Conservation (phyloP, 2,329 filamentous ascomycete species). For the Knoxdaviesia proteae region DNA sequence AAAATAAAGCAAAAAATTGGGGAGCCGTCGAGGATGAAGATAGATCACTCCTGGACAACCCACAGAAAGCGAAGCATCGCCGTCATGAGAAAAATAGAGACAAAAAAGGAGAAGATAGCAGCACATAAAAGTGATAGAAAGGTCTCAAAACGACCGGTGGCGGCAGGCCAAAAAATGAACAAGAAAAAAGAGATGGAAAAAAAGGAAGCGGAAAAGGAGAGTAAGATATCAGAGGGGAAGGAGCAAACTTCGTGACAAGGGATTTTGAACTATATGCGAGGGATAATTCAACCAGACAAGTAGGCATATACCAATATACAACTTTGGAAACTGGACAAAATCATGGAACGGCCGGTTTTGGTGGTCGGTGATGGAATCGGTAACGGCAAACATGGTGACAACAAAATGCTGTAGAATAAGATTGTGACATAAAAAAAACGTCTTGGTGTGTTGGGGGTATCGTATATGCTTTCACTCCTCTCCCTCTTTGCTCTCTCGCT, state of each 20-base stretch:
- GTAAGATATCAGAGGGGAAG: constrained; percentile 2
- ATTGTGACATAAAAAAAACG: neutral
- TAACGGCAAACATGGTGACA: constrained; percentile 3
- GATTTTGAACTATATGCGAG: neutral
- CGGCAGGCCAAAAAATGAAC: neutral
- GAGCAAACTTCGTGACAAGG: constrained; percentile 1
- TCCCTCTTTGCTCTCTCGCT: too few species aligned
- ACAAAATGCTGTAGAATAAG: constrained; percentile 1
- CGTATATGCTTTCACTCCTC: too few species aligned
- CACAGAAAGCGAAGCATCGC: constrained; percentile 6
- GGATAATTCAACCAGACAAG: constrained; percentile 2
- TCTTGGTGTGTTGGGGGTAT: too few species aligned
- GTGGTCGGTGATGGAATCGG: constrained; percentile 3
- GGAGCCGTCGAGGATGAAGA: constrained; percentile 7
- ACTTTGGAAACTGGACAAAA: too few species aligned
- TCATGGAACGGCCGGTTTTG: neutral
- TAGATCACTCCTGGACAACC: constrained; percentile 10
- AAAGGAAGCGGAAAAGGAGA: neutral
- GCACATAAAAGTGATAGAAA: constrained; percentile 1
- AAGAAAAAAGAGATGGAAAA: neutral
- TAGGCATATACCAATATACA: neutral
- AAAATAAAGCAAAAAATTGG: constrained; percentile 6
- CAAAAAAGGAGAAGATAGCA: constrained; percentile 4
- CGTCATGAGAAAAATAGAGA: constrained; percentile 8
- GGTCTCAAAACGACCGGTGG: neutral